Conservation (phyloP, 1,284 basidiomycete species). For the Apiotrichum montevideense region DNA sequence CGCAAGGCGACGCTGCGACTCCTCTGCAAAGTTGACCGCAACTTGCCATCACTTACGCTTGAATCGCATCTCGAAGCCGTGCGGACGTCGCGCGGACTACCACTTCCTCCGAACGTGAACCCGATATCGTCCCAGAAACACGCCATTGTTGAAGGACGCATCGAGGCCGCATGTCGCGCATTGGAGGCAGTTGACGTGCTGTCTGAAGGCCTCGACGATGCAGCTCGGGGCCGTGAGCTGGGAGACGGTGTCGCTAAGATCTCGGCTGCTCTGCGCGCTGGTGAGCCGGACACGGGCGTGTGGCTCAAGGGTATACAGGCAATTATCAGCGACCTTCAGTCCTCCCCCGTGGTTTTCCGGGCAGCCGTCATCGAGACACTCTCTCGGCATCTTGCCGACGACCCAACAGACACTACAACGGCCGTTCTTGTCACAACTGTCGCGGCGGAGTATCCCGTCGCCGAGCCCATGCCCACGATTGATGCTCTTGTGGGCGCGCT, state of each 20-base stretch:
- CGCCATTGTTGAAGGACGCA: slow-evolving; percentile 1
- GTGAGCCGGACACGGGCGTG: slow-evolving; percentile 3
- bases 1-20: slow-evolving; percentile 35
- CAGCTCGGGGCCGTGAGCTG: slow-evolving; percentile 1
- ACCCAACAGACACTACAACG: slow-evolving; percentile 6
- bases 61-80: slow-evolving; percentile 8
- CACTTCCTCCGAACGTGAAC: not conserved
- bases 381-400: not conserved
- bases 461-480: not conserved
- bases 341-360: not conserved
- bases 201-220: not conserved
- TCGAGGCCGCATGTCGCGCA: slow-evolving; percentile 26
- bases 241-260: slow-evolving; percentile 9
- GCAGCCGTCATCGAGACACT: not conserved
- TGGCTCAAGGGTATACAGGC: slow-evolving; percentile 24
- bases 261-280: slow-evolving; percentile 6
- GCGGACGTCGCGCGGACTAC: slow-evolving; percentile 1
- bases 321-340: slow-evolving; percentile 11
- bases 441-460: slow-evolving; percentile 13
- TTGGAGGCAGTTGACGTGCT: slow-evolving; percentile 26
- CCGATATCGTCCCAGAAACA: not conserved
- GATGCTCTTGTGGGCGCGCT: slow-evolving; percentile 3
- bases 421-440: slow-evolving; percentile 17
- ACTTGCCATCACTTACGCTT: slow-evolving; percentile 17
- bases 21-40: slow-evolving; percentile 9